These are phyloP conservation scores for Helicostylum pulchrum DNA, from an alignment of 192 early-diverging fungal species.

Conservation along the genomic window DNA sequence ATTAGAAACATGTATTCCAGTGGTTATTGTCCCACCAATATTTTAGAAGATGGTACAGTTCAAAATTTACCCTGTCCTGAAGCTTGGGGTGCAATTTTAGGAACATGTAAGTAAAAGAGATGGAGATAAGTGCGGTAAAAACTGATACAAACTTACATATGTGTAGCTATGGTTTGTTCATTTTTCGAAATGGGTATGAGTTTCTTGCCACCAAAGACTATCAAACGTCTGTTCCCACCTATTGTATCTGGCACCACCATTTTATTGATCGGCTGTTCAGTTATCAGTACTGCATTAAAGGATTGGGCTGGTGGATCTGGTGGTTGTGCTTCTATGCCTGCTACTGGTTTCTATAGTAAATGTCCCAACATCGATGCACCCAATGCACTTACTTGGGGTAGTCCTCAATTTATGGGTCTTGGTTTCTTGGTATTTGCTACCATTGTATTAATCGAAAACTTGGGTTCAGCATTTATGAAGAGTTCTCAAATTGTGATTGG, in stretches of 20 bases:
- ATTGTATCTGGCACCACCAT: constrained; percentile 48
- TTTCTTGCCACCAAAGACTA: constrained; percentile 46
- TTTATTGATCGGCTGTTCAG: constrained; percentile 48
- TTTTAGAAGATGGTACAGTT: constrained; percentile 43
- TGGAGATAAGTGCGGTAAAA: neutral
- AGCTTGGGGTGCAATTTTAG: constrained; percentile 52
- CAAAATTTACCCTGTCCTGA: constrained; percentile 45
- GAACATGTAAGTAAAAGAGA: constrained; percentile 41
- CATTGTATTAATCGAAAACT: constrained; percentile 49
- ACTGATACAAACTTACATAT: neutral
- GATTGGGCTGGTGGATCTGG: constrained; percentile 52
- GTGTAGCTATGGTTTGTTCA: constrained; percentile 35
- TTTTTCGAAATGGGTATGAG: constrained; percentile 45
- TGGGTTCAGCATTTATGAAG: constrained; percentile 55
- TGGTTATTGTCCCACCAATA: constrained; percentile 45
- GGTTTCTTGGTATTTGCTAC: constrained; percentile 50
- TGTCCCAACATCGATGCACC: constrained; percentile 49
- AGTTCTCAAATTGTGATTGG: constrained; percentile 49
- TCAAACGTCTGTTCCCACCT: constrained; percentile 48
- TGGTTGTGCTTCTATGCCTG: constrained; percentile 45
- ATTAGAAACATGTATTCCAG: constrained; percentile 51
- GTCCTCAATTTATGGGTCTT: constrained; percentile 46
- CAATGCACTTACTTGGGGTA: constrained; percentile 50
- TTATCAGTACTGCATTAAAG: constrained; percentile 46
- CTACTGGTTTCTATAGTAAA: constrained; percentile 44